phyloP scores from a whole-genome alignment of 2,329 filamentous ascomycete genomes.

The Apiospora marii region DNA sequence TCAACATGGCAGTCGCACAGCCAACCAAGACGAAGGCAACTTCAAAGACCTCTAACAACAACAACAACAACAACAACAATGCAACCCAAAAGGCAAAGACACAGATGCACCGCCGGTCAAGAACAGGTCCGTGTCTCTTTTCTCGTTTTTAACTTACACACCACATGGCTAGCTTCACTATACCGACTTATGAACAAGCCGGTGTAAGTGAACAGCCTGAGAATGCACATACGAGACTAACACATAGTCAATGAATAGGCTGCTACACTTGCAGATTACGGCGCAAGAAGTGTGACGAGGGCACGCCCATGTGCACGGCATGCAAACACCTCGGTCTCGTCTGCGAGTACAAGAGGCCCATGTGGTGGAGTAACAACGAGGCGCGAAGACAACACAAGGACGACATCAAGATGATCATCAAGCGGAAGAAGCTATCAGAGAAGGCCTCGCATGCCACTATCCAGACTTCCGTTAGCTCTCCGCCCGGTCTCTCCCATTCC shows the following conservation, averaged over 20 bases:
- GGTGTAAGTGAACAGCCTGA: constrained; percentile 34
- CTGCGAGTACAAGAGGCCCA: constrained; percentile 95
- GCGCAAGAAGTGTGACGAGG: constrained; percentile 75
- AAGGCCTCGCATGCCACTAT: constrained; percentile 70
- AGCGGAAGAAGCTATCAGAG: constrained; percentile 92
- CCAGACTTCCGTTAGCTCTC: constrained; percentile 68
- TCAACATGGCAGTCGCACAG: constrained; percentile 70
- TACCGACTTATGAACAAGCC: constrained; percentile 32
- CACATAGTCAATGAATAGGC: constrained; percentile 49
- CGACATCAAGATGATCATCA: constrained; percentile 95
- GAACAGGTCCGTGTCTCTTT: constrained; percentile 76
- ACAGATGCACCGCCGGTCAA: constrained; percentile 93
- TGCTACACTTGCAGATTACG: constrained; percentile 74
- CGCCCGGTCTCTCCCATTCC: constrained; percentile 82
- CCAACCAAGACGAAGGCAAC: constrained; percentile 65
- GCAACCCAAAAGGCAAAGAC: constrained; percentile 71
- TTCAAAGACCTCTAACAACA: constrained; percentile 57
- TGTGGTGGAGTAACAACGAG: constrained; percentile 97
- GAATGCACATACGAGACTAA: constrained; percentile 41
- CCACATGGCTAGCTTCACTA: constrained; percentile 32
- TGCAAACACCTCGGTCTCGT: constrained; percentile 79
- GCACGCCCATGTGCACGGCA: constrained; percentile 67
- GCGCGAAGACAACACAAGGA: constrained; percentile 89
- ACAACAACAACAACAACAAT: constrained; percentile 52
- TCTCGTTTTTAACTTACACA: constrained; percentile 24